Percentiles rank a stretch among this genome's conserved stretches.
phyloP scores from a whole-genome alignment of 257 asterid species.

The Penstemon davidsonii region DNA sequence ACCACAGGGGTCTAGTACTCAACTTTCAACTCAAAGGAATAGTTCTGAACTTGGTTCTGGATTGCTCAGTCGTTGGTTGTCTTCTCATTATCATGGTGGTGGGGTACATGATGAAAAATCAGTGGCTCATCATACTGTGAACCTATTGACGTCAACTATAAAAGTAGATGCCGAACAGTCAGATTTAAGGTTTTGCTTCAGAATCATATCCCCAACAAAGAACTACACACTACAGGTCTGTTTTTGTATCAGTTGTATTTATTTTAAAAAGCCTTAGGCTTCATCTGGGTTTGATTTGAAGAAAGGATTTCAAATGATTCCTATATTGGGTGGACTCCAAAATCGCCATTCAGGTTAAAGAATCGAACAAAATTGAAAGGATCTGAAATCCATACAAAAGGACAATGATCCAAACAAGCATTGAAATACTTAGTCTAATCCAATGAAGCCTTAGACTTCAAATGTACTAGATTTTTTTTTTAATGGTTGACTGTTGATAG shows the following conservation, averaged over 20 bases:
- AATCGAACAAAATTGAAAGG: too few species aligned
- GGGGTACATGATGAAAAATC: slow-evolving; percentile 99
- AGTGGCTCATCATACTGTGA: slow-evolving; percentile 98
- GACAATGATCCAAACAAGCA: too few species aligned
- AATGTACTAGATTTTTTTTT: too few species aligned
- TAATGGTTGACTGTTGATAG: slow-evolving; percentile 22
- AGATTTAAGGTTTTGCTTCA: slow-evolving; percentile 95
- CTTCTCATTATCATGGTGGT: slow-evolving; percentile 86
- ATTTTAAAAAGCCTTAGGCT: too few species aligned
- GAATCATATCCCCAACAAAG: slow-evolving; percentile 97
- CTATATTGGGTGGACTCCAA: too few species aligned
- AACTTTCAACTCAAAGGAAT: slow-evolving; percentile 87
- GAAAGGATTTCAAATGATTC: too few species aligned
- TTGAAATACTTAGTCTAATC: too few species aligned
- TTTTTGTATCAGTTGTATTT: slow-evolving; percentile 25
- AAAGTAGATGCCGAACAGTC: slow-evolving; percentile 99
- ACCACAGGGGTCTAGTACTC: slow-evolving; percentile 79
- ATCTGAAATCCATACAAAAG: too few species aligned
- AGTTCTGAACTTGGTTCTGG: slow-evolving; percentile 99
- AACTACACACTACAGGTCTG: slow-evolving; percentile 97
- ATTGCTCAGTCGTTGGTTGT: slow-evolving; percentile 93
- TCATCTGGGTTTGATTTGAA: too few species aligned
- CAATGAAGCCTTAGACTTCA: too few species aligned
- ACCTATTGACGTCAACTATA: slow-evolving; percentile 94
- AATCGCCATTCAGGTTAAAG: too few species aligned